Conservation (phyloP, 495 filamentous ascomycete species). For the Penicillium crystallinum region DNA sequence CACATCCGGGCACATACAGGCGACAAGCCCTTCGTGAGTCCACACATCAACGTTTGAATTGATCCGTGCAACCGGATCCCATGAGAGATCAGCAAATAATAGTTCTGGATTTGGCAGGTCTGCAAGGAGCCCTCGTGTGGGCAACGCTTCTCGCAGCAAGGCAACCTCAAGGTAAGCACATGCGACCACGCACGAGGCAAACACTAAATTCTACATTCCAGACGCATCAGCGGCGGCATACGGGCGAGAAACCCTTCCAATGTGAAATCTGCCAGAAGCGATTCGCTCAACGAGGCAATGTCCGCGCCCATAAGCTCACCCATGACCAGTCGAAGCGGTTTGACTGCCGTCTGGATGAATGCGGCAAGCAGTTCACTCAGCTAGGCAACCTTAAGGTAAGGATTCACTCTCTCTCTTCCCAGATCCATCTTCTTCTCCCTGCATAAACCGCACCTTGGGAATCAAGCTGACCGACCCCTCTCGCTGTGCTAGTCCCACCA, state of each 20-base stretch:
- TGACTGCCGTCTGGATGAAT: constrained; percentile 72
- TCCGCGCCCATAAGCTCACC: constrained; percentile 80
- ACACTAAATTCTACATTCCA: constrained; percentile 21
- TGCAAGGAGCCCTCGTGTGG: constrained; percentile 73
- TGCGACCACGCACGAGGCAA: neutral
- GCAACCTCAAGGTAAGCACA: constrained; percentile 72
- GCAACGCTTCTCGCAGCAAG: constrained; percentile 79
- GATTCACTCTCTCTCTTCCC: neutral
- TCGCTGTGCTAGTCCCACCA: constrained; percentile 71
- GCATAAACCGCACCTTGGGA: neutral
- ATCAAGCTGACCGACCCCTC: neutral
- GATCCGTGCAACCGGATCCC: neutral
- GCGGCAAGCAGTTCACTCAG: constrained; percentile 80
- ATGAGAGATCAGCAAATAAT: neutral
- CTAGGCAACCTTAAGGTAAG: constrained; percentile 82
- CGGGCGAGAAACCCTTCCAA: constrained; percentile 78
- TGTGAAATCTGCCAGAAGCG: constrained; percentile 78
- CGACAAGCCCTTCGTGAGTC: constrained; percentile 81
- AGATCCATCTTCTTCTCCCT: neutral
- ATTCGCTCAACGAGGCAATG: constrained; percentile 82
- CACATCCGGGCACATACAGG: constrained; percentile 88
- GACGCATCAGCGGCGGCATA: constrained; percentile 84
- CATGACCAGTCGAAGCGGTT: constrained; percentile 76
- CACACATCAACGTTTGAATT: neutral
- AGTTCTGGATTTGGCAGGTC: constrained; percentile 39